Evolutionary conservation across 2,329 filamentous ascomycete genomes (phyloP).

Genomic region (Geosmithia flava): DNA sequence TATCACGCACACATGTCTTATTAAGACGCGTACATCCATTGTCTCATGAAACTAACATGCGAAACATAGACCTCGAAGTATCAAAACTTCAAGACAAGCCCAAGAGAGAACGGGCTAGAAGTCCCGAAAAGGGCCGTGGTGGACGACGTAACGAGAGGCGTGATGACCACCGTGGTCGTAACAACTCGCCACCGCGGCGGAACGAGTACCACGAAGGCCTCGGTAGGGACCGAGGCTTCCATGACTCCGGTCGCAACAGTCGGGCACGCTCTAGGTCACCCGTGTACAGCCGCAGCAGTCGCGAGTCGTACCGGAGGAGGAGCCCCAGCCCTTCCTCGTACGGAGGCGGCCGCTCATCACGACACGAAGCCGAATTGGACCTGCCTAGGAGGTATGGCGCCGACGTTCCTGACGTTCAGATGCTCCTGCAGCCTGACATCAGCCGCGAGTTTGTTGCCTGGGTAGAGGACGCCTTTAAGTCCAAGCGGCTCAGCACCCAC

Average conservation of each 20-base stretch:
- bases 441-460: constrained; percentile 70
- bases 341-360: constrained; percentile 6
- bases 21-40: no score
- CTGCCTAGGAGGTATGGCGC: constrained; percentile 61
- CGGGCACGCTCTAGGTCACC: constrained; percentile 58
- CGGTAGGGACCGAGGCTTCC: constrained; percentile 30
- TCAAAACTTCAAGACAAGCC: constrained; percentile 73
- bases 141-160: constrained; percentile 32
- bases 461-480: constrained; percentile 65
- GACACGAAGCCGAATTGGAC: constrained; percentile 44
- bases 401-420: constrained; percentile 80
- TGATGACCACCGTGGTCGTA: constrained; percentile 53
- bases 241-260: constrained; percentile 28
- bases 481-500: constrained; percentile 60
- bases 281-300: constrained; percentile 25
- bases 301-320: constrained; percentile 48
- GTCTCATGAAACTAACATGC: no score
- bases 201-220: constrained; percentile 53
- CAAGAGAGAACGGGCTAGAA: constrained; percentile 47
- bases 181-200: constrained; percentile 43
- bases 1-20: no score
- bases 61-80: constrained; percentile 63
- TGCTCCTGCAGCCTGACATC: constrained; percentile 70
- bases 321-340: constrained; percentile 51
- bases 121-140: constrained; percentile 45